phyloP scores from a whole-genome alignment of 208 protist species.

The Herpetomonas tarakana region DNA sequence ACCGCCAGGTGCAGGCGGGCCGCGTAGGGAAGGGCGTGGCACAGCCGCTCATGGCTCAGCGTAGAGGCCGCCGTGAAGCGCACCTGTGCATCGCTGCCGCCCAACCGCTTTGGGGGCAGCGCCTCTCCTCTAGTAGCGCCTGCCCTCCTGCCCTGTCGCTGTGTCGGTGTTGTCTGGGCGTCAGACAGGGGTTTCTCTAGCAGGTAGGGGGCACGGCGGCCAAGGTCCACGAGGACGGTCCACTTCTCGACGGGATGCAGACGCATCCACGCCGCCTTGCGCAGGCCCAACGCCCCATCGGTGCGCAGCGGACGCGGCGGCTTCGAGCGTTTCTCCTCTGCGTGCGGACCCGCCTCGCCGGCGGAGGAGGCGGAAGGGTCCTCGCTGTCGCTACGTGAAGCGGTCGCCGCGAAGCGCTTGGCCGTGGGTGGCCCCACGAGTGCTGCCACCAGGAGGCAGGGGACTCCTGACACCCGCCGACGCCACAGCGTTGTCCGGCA shows the following conservation, averaged over 20 bases:
- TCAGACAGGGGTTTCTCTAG: constrained; percentile 21
- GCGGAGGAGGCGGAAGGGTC: too few relatives aligned
- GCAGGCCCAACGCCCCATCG: constrained; percentile 4
- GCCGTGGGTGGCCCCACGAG: too few relatives aligned
- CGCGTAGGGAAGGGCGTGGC: constrained; percentile 47
- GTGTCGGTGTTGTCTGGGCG: neutral
- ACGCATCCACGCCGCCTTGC: constrained; percentile 44
- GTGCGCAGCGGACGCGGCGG: neutral
- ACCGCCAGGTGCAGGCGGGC: constrained; percentile 55
- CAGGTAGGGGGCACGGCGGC: constrained; percentile 40
- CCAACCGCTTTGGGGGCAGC: constrained; percentile 3
- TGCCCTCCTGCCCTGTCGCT: neutral
- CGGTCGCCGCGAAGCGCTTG: too few relatives aligned
- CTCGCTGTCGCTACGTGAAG: too few relatives aligned
- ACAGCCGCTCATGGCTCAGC: constrained; percentile 24
- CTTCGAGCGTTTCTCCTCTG: neutral
- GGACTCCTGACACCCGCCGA: too few relatives aligned
- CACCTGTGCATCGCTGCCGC: constrained; percentile 18
- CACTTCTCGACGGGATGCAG: constrained; percentile 72
- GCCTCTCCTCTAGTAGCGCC: neutral
- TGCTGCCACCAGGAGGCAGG: too few relatives aligned
- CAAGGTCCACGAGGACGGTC: constrained; percentile 67
- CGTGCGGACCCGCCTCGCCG: too few relatives aligned
- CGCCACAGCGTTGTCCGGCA: too few relatives aligned
- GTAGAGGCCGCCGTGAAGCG: constrained; percentile 19